A percentile compares a stretch with the other conserved stretches of the same genome.
These are phyloP conservation scores for Fraxinus greggii DNA, from an alignment of 305 asterid species.

Conservation along the genomic window DNA sequence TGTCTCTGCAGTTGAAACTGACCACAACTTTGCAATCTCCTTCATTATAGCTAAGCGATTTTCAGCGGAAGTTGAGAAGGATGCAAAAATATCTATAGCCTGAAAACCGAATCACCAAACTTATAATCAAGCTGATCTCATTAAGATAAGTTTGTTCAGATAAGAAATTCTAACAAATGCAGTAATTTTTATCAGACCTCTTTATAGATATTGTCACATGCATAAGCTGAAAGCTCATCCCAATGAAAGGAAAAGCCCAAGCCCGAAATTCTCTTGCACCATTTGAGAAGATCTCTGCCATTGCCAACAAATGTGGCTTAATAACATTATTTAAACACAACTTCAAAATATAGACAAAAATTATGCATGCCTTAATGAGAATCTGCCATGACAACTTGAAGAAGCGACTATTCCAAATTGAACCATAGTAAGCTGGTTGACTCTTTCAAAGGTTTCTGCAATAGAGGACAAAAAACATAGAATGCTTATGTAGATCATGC, in stretches of 20 bases:
- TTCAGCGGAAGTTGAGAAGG: constrained; percentile 65
- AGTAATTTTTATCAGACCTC: constrained; percentile 53
- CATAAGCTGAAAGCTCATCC: constrained; percentile 47
- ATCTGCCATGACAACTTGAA: constrained; percentile 56
- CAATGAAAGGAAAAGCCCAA: constrained; percentile 39
- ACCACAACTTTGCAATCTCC: constrained; percentile 72
- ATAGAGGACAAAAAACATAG: constrained; percentile 14
- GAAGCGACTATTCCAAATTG: constrained; percentile 46
- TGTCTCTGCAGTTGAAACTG: constrained; percentile 45
- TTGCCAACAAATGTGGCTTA: constrained; percentile 27
- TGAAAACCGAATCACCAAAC: constrained; percentile 36
- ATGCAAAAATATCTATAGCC: constrained; percentile 93
- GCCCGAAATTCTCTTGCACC: constrained; percentile 78
- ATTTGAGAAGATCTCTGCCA: constrained; percentile 84
- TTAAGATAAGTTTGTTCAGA: constrained; percentile 6
- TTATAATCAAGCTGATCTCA: constrained; percentile 21
- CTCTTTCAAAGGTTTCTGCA: constrained; percentile 70
- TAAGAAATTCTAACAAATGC: constrained; percentile 8
- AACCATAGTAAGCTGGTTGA: constrained; percentile 53
- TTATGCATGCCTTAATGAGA: constrained; percentile 66
- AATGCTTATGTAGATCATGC: not conserved
- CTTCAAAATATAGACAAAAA: not conserved
- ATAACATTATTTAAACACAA: constrained; percentile 9
- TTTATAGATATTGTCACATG: constrained; percentile 52
- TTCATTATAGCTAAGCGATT: constrained; percentile 68